Conservation (phyloP, 805 yeast genomes). For the Monosporozyma aerobia region DNA sequence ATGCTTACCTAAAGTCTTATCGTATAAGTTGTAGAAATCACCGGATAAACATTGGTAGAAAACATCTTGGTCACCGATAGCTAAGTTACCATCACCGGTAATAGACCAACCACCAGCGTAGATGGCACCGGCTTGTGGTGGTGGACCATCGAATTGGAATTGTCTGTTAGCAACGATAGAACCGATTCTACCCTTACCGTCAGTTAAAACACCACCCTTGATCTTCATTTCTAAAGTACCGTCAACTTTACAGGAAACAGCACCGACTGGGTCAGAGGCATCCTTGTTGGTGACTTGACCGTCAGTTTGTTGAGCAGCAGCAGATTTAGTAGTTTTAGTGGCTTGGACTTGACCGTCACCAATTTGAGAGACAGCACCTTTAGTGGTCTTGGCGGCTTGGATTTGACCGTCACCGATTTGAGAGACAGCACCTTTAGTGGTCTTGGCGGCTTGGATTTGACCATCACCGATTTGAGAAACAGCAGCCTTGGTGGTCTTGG, state of each 20-base stretch:
- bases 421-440: constrained; percentile 24
- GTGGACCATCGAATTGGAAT: constrained; percentile 81
- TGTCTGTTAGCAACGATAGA: constrained; percentile 76
- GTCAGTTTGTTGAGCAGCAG: constrained; percentile 29
- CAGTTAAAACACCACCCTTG: constrained; percentile 42
- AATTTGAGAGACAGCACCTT: constrained; percentile 29
- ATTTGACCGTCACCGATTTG: constrained; percentile 38
- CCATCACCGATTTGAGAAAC: constrained; percentile 57
- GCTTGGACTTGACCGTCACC: constrained; percentile 32
- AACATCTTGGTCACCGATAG: constrained; percentile 49
- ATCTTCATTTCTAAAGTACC: constrained; percentile 48
- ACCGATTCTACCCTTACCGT: constrained; percentile 59
- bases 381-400: constrained; percentile 26
- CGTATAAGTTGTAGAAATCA: constrained; percentile 70
- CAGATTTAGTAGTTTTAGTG: constrained; percentile 19
- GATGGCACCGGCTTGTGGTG: constrained; percentile 73
- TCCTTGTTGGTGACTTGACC: constrained; percentile 34
- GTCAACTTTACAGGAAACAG: constrained; percentile 38
- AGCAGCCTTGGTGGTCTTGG: constrained; percentile 23
- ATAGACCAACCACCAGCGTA: constrained; percentile 61
- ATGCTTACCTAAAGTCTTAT: constrained; percentile 49
- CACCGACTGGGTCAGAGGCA: constrained; percentile 22
- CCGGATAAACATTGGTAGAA: constrained; percentile 75
- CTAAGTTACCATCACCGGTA: constrained; percentile 48
- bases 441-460: constrained; percentile 38